Percentiles rank a stretch among this genome's conserved stretches.
Evolutionary conservation across 1,284 basidiomycete genomes (phyloP).

Genomic region (Pseudozyma sp.): DNA sequence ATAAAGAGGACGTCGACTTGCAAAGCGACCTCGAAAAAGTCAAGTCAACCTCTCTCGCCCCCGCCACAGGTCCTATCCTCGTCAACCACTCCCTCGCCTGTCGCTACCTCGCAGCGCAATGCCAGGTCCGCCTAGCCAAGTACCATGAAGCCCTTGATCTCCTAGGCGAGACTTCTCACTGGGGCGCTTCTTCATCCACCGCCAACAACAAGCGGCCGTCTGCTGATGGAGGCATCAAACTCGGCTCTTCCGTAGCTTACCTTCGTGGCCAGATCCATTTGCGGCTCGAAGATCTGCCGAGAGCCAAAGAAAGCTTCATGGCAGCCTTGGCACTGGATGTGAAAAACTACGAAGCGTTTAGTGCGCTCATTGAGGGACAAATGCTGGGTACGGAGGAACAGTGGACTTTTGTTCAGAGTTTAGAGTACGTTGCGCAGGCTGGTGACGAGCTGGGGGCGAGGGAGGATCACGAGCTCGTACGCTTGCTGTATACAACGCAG

Average conservation of each 20-base stretch:
- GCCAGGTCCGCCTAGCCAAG: slow-evolving; percentile 90
- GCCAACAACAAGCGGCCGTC: slow-evolving; percentile 53
- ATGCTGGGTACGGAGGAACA: slow-evolving; percentile 70
- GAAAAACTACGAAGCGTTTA: slow-evolving; percentile 96
- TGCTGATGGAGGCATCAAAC: slow-evolving; percentile 69
- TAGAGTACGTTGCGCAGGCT: slow-evolving; percentile 83
- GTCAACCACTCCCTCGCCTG: slow-evolving; percentile 62
- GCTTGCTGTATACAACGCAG: slow-evolving; percentile 89
- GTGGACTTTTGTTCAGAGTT: slow-evolving; percentile 91
- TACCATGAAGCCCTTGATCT: slow-evolving; percentile 93
- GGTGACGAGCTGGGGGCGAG: slow-evolving; percentile 71
- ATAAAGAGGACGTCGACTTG: slow-evolving; percentile 12
- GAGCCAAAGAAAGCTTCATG: slow-evolving; percentile 93
- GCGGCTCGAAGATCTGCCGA: slow-evolving; percentile 86
- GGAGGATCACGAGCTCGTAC: slow-evolving; percentile 88
- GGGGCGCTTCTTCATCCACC: slow-evolving; percentile 28
- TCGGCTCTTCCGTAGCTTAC: slow-evolving; percentile 77
- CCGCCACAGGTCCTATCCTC: slow-evolving; percentile 53
- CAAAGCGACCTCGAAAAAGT: slow-evolving; percentile 44
- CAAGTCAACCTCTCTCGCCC: slow-evolving; percentile 18
- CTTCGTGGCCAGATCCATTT: slow-evolving; percentile 92
- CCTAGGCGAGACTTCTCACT: slow-evolving; percentile 74
- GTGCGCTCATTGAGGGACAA: slow-evolving; percentile 88
- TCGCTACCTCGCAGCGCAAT: slow-evolving; percentile 80
- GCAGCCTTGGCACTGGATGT: slow-evolving; percentile 93